Conservation (phyloP, 2,329 filamentous ascomycete genomes). For the Ophiostoma sp. region DNA sequence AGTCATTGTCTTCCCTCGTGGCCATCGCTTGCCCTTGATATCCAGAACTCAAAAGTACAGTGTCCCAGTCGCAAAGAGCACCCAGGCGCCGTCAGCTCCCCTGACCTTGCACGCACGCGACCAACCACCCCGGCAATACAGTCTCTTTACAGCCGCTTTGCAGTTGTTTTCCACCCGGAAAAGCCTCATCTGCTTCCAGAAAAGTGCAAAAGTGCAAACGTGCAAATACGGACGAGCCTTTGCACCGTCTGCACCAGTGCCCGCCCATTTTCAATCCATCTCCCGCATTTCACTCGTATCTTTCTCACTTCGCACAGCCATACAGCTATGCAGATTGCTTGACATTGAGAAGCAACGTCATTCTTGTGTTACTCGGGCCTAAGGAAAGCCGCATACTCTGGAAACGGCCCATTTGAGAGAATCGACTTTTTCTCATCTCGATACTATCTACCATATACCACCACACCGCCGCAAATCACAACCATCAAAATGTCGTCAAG, state of each 20-base stretch:
- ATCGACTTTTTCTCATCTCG: neutral
- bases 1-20: neutral
- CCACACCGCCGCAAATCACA: constrained; percentile 6
- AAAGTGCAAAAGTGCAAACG: neutral
- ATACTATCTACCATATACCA: neutral
- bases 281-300: neutral
- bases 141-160: neutral
- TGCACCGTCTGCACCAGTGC: neutral
- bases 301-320: neutral
- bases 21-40: neutral
- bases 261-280: neutral
- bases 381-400: neutral
- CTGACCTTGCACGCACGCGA: constrained; percentile 19
- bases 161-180: neutral
- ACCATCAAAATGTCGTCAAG: constrained; percentile 24
- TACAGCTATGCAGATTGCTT: constrained; percentile 9
- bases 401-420: neutral
- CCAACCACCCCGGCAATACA: constrained; percentile 10
- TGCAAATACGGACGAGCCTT: neutral
- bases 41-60: neutral
- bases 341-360: constrained; percentile 14
- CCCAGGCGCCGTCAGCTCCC: neutral
- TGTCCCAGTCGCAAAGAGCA: neutral
- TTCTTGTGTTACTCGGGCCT: constrained; percentile 3
- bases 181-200: neutral